Base-by-base conservation (phyloP, 805 yeast genomes). In the Saturnispora dispora region DNA sequence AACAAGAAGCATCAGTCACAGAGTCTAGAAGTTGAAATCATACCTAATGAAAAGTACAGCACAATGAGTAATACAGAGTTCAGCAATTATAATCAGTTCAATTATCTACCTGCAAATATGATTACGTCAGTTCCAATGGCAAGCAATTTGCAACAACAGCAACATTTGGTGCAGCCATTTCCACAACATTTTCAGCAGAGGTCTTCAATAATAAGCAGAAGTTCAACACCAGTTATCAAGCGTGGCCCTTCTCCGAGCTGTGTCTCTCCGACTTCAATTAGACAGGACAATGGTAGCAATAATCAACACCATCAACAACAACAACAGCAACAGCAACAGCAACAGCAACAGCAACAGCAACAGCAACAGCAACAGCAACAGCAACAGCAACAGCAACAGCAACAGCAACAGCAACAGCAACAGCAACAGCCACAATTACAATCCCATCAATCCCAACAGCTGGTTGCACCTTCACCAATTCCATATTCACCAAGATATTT, bases 381-480 rank as follows among this genome's bases (percentile, higher is more conserved):
- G 5, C 37, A 35, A 35, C 32, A n/a, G 5, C 55, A 40, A 41
- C 49, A 43, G 15, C 55, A 44, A 36, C 49, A 45, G 18, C 55
- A 51, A 25, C 54, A 51, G 33, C 54, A 45, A 18, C 51, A 20
- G 5, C 53, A 49, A 33, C 48, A 25, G 22, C 48, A 35, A 22
- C 50, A 44, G 30, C 52, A 45, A 11, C 53, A 47, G 20, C 37
- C 13, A 4, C 57, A 45, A 30, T 50, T 33, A 10, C 56, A 46
- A 42, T 48, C 43, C 17, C 54, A 47, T 15, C 55, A 50, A 37
- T 53, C 37, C 9, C 52, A 35, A 10, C 52, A 47, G 27, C 40
- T 23, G 20, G 42, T 25, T 4, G 40, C 50, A 23, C 53, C 46
- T 10, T 17, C 48, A 9, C 17, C 39, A 25, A 30, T 30, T 10